Evolutionary conservation across 805 yeast genomes (phyloP), one percentile per base, ranked within the genome.

Genomic region (Lipomyces starkeyi): DNA sequence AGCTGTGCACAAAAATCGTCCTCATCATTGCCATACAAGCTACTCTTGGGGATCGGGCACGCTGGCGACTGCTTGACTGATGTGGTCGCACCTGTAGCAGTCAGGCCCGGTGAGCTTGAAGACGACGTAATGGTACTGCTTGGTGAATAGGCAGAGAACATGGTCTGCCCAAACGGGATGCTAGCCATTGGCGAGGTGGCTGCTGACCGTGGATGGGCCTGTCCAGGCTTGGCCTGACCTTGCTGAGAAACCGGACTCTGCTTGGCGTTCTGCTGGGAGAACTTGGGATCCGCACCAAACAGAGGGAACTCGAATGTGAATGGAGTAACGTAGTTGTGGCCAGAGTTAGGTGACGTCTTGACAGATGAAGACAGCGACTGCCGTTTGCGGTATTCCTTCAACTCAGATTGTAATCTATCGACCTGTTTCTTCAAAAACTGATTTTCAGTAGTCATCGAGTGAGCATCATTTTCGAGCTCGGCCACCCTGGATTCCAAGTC

Each of bases 401-500:
- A 83, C 80, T 93, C 97, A 32, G 79, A 79, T 82, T 91, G 87
- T 61, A 94, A 83, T 66, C 89, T 83, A 65, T 86, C 87, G 34
- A 94, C 91, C 78, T 93, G 97, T 55, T 88, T 83, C 76, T 90
- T 84, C 70, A 94, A 80, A 65, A 91, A 85, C 73, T 89, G 90
- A 54, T 89, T 83, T 76, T 93, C 97, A 34, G 90, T 84, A 29
- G 84, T 83, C 62, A 90, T 90, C 71, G 87, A 86, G 65, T 87
- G 80, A 67, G 89, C 88, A 72, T 88, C 90, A 71, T 85, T 84
- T 78, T 95, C 97, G 72, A 94, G 83, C 72, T 81, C 78, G 61
- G 83, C 79, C 14, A 94, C 97, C 73, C 91, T 88, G 59, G 87
- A 88, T 77, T 93, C 97, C 69, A 94, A 83, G 71, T 92, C 97